phyloP scores from a whole-genome alignment of 2,329 filamentous ascomycete genomes.

The Cordyceps fumosorosea region DNA sequence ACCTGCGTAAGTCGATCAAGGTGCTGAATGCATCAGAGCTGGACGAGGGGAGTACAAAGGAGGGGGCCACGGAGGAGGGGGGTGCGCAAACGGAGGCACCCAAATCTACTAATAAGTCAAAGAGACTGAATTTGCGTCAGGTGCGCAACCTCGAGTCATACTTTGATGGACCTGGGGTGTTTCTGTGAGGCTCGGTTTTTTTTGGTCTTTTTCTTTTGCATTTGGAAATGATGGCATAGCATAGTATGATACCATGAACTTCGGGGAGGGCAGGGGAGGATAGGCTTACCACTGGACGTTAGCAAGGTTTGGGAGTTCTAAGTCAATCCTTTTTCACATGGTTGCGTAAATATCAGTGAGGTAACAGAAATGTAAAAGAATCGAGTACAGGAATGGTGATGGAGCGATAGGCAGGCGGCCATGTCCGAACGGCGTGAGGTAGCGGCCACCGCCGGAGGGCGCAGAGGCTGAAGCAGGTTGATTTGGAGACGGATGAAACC shows the following conservation, averaged over 20 bases:
- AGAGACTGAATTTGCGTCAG: neutral
- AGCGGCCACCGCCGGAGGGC: conserved; percentile 5
- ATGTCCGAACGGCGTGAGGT: neutral
- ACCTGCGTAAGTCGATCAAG: conserved; percentile 31
- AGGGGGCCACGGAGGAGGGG: neutral
- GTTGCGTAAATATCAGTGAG: neutral
- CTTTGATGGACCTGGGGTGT: neutral
- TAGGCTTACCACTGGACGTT: neutral
- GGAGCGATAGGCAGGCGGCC: neutral
- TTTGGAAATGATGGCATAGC: neutral
- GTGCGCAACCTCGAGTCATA: neutral
- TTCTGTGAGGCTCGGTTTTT: neutral
- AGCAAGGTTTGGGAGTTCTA: neutral
- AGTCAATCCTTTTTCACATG: neutral
- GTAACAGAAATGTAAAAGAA: conserved; percentile 1
- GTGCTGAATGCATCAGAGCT: conserved; percentile 24
- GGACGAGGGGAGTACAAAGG: neutral
- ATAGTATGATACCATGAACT: neutral
- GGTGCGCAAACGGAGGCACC: neutral
- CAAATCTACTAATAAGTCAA: neutral
- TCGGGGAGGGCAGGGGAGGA: neutral
- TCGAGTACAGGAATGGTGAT: neutral
- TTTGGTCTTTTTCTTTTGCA: neutral
- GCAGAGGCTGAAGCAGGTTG: neutral
- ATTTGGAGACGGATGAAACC: neutral